A percentile compares a stretch with the other conserved stretches of the same genome.
Conservation (phyloP, 495 filamentous ascomycete species). For the Hamigera avellanea region DNA sequence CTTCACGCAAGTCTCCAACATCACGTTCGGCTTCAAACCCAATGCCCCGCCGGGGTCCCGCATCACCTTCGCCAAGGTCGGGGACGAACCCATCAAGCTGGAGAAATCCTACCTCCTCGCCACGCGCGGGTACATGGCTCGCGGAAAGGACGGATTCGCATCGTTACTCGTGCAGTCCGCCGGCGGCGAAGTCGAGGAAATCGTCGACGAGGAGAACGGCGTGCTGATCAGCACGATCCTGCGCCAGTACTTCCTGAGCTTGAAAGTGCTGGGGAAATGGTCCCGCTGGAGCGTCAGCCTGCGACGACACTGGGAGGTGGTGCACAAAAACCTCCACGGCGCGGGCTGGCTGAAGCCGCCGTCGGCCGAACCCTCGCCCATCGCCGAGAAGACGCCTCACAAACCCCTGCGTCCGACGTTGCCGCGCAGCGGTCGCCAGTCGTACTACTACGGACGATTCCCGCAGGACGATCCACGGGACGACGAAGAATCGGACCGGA, state of each 20-base stretch:
- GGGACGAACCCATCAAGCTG: constrained; percentile 44
- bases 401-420: constrained; percentile 12
- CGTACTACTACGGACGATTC: constrained; percentile 33
- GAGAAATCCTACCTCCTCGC: constrained; percentile 53
- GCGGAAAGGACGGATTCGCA: constrained; percentile 76
- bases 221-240: constrained; percentile 74
- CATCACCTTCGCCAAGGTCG: constrained; percentile 49
- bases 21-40: constrained; percentile 58
- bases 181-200: constrained; percentile 61
- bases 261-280: constrained; percentile 72
- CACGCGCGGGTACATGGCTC: constrained; percentile 76
- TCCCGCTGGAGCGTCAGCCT: constrained; percentile 47
- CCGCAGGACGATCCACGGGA: constrained; percentile 21
- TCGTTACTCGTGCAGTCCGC: constrained; percentile 57
- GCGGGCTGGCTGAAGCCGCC: constrained; percentile 27
- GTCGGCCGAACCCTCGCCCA: constrained; percentile 12
- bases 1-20: constrained; percentile 70
- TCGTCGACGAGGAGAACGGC: constrained; percentile 77
- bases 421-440: constrained; percentile 12
- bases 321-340: constrained; percentile 43
- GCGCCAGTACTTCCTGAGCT: constrained; percentile 77
- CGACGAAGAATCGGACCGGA: constrained; percentile 18
- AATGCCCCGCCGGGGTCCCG: constrained; percentile 45
- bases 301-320: constrained; percentile 46
- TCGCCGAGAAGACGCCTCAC: constrained; percentile 18